Evolutionary conservation across 345 rosid genomes (phyloP), one percentile per base, ranked within the genome.

Genomic region (Durio zibethinus): DNA sequence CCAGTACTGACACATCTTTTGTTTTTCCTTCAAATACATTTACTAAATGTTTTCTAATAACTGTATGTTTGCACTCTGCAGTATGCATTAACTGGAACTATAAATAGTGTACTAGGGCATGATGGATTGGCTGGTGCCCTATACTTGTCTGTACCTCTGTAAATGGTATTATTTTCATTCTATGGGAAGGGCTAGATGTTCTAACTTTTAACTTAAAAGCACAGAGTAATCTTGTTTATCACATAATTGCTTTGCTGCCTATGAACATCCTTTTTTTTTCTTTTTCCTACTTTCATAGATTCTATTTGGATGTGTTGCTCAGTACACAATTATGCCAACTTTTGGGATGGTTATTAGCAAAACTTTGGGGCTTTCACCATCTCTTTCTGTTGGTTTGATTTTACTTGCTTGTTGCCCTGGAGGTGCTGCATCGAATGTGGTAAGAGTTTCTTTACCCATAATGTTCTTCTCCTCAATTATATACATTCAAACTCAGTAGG

Each of bases 381-480:
- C 89, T 45, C 87, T 91, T 74, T 86, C 94, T 11, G 91, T 89
- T 77, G 94, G 94, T 71, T 80, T 91, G 77, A 87, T 89, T 72
- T 76, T 91, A 82, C 89, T 91, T 33, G 74, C 83, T 48, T 89
- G 90, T 76, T 88, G 94, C 66, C 94, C 94, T 53, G 92, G 90
- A 29, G 94, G 92, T 57, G 87, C 92, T 4, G 92, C 94, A 42
- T 90, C 92, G 50, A 90, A 89, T 77, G 94, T 90, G 92, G 91
- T 90, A 85, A 85, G 87, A 59, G 25, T 79, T 40, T 61, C 63
- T 70, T 53, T 38, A 36, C 64, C 47, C 76, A 7, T 38, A 0
- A 23, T 62, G 50, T 23, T 25, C 23, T 12, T 68, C 68, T 50
- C 66, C 60, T 21, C 40, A 15, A 18, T 53, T 52, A n/a, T 40